A percentile compares a stretch with the other conserved stretches of the same genome.
These are phyloP conservation scores for Carex kokanica DNA, from an alignment of 176 grass and related monocot genomes.

Conservation along the genomic window DNA sequence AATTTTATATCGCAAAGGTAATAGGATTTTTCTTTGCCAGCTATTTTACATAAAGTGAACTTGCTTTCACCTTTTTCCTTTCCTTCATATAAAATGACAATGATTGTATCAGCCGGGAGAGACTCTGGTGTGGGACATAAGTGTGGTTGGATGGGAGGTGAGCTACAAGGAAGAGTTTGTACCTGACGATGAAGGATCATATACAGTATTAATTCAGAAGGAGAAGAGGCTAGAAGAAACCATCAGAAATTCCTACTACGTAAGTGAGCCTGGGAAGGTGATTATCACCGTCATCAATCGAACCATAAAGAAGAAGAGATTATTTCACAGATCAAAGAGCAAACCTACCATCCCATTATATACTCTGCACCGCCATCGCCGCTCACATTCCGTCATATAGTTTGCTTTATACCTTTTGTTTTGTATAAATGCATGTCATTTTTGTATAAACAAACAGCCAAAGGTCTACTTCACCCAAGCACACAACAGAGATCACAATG, in stretches of 20 bases:
- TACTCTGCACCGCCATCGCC: slow-evolving; percentile 15
- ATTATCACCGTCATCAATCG: slow-evolving; percentile 31
- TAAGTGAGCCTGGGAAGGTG: slow-evolving; percentile 44
- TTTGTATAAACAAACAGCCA: not conserved
- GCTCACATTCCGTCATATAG: not conserved
- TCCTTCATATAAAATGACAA: not conserved
- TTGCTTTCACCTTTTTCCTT: not conserved
- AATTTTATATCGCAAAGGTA: slow-evolving; percentile 34
- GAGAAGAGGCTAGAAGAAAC: slow-evolving; percentile 29
- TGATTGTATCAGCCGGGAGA: slow-evolving; percentile 31
- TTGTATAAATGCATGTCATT: slow-evolving; percentile 5
- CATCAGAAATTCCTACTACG: slow-evolving; percentile 38
- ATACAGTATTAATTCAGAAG: slow-evolving; percentile 38
- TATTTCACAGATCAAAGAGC: slow-evolving; percentile 42
- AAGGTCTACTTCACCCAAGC: not conserved
- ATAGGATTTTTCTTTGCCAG: not conserved
- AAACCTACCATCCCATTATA: slow-evolving; percentile 40
- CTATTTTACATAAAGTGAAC: not conserved
- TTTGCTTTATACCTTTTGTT: slow-evolving; percentile 1
- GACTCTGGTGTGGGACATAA: slow-evolving; percentile 35
- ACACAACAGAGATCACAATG: not conserved
- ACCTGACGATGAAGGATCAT: slow-evolving; percentile 46
- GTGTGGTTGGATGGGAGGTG: slow-evolving; percentile 42
- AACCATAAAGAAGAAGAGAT: slow-evolving; percentile 29
- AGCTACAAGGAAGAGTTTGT: slow-evolving; percentile 49